Conservation (phyloP, 1,284 basidiomycete species). For the Apiotrichum gamsii region DNA sequence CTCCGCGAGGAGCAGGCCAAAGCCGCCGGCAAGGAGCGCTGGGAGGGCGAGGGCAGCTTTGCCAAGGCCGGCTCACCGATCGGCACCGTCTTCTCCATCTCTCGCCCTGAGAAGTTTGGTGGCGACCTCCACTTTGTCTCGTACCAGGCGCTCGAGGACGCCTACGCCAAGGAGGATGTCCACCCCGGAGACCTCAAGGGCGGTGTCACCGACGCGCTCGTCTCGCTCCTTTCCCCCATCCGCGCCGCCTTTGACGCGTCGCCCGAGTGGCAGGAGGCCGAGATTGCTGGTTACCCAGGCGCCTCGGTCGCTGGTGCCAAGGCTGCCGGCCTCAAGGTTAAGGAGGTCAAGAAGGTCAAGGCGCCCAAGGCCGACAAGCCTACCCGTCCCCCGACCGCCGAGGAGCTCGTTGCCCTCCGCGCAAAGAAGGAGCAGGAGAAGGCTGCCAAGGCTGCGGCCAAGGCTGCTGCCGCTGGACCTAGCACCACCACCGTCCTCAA, state of each 20-base stretch:
- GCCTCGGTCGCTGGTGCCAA: conserved; percentile 42
- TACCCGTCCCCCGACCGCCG: conserved; percentile 40
- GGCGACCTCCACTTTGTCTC: conserved; percentile 68
- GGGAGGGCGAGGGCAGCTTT: conserved; percentile 52
- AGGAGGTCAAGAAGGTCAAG: conserved; percentile 27
- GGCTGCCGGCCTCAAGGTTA: conserved; percentile 17
- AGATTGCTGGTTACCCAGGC: conserved; percentile 78
- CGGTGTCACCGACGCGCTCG: conserved; percentile 71
- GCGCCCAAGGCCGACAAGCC: conserved; percentile 14
- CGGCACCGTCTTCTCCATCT: conserved; percentile 75
- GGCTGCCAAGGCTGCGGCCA: conserved; percentile 36
- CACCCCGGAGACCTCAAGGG: conserved; percentile 89
- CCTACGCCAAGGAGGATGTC: conserved; percentile 68
- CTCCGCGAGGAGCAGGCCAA: conserved; percentile 57
- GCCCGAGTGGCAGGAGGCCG: conserved; percentile 74
- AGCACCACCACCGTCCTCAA: conserved; percentile 21
- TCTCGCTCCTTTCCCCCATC: conserved; percentile 74
- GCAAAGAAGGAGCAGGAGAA: conserved; percentile 43
- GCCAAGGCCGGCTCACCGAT: conserved; percentile 63
- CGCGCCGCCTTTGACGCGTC: conserved; percentile 66
- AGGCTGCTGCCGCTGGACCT: conserved; percentile 9
- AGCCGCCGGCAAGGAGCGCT: conserved; percentile 31
- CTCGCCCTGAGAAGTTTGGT: conserved; percentile 74
- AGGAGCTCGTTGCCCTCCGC: conserved; percentile 39
- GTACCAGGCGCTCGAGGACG: conserved; percentile 65